Percentiles rank a stretch among this genome's conserved stretches.
Conservation (phyloP, 768 basidiomycete species). For the Leccinum incarnatum region DNA sequence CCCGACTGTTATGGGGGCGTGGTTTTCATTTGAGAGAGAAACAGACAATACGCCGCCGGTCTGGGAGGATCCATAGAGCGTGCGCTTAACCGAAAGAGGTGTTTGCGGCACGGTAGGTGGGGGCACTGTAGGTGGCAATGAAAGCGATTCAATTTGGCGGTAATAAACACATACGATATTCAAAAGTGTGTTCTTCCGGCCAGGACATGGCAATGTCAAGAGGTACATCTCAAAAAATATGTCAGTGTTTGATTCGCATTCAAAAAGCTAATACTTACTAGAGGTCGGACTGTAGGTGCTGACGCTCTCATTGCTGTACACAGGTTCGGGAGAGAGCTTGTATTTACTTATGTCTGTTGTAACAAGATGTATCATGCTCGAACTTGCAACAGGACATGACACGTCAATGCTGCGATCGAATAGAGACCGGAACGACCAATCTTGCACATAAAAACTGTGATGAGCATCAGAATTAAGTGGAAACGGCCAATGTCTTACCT, state of each 20-base stretch:
- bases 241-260: background rate
- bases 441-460: constrained; percentile 34
- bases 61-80: constrained; percentile 72
- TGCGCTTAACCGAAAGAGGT: constrained; percentile 61
- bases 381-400: constrained; percentile 67
- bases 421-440: constrained; percentile 70
- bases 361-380: constrained; percentile 52
- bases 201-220: constrained; percentile 59
- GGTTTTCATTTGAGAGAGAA: constrained; percentile 54
- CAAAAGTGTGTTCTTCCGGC: constrained; percentile 48
- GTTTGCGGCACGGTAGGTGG: constrained; percentile 40
- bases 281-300: constrained; percentile 50
- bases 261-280: constrained; percentile 33
- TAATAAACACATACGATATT: constrained; percentile 48
- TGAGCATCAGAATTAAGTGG: constrained; percentile 1
- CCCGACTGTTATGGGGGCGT: constrained; percentile 42
- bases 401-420: constrained; percentile 66
- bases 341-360: constrained; percentile 44
- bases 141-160: background rate
- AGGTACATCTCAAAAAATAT: constrained; percentile 27
- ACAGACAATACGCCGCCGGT: constrained; percentile 72
- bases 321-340: constrained; percentile 52
- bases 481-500: constrained; percentile 40
- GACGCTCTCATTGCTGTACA: constrained; percentile 29
- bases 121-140: constrained; percentile 31